These are phyloP conservation scores for Hypoxylon cercidicola DNA, from an alignment of 495 filamentous ascomycete genomes.

Conservation along the genomic window DNA sequence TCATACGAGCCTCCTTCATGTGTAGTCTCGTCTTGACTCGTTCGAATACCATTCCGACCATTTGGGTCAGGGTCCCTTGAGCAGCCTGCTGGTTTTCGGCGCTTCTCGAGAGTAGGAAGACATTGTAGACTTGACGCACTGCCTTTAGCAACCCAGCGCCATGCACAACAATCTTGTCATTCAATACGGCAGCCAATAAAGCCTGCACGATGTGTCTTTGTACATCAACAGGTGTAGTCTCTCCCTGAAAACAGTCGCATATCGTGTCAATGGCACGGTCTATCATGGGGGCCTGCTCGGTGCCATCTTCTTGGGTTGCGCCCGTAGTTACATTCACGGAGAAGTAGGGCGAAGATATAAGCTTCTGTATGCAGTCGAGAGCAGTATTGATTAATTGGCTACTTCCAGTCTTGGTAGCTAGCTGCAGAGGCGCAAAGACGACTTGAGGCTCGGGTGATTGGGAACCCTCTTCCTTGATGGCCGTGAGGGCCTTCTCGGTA, in stretches of 20 bases:
- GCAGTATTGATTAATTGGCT: conserved; percentile 87
- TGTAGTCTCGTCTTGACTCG: conserved; percentile 86
- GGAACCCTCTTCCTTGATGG: conserved; percentile 80
- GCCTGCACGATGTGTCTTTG: conserved; percentile 99
- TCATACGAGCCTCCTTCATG: conserved; percentile 78
- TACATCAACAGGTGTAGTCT: conserved; percentile 86
- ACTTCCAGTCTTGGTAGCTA: conserved; percentile 86
- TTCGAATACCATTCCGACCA: conserved; percentile 98
- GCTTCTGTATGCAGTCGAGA: conserved; percentile 96
- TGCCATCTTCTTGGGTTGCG: conserved; percentile 56
- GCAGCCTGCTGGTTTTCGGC: conserved; percentile 95
- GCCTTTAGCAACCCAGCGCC: conserved; percentile 96
- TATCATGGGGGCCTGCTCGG: conserved; percentile 73
- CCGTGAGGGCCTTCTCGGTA: conserved; percentile 80
- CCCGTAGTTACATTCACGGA: conserved; percentile 70
- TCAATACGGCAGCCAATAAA: conserved; percentile 90
- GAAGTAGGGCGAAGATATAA: conserved; percentile 98
- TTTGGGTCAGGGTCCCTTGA: conserved; percentile 95
- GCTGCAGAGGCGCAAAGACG: conserved; percentile 87
- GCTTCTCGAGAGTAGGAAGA: conserved; percentile 93
- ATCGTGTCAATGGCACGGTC: conserved; percentile 99
- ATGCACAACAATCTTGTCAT: conserved; percentile 98
- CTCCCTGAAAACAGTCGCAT: conserved; percentile 98
- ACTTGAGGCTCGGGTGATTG: conserved; percentile 83
- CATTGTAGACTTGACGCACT: conserved; percentile 98